Evolutionary conservation across 306 rosid genomes (phyloP), one percentile per base, ranked within the genome.

Genomic region (Biancaea sappan): DNA sequence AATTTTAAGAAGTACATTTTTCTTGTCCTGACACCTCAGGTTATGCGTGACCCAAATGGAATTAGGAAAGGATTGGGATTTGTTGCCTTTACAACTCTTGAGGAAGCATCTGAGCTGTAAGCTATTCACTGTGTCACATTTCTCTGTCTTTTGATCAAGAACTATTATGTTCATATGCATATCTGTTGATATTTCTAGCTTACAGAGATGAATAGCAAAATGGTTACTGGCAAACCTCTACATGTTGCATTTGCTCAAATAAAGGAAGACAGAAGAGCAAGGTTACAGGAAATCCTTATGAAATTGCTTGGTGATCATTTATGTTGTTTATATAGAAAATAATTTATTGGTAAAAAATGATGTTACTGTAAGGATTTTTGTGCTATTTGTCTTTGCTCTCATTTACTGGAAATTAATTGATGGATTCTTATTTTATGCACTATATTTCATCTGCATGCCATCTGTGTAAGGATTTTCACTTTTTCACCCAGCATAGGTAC

Each of bases 81-180:
- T 71, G 88, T 85, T 86, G 81, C 93, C 21, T 88, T 91, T 68
- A 83, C 94, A 35, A 77, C 85, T 16, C 71, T 90, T n/a, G 92
- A 91, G 72, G 92, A 91, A 79, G 87, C 94, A 37, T 72, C 92
- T 74, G 92, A 71, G 90, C 94, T 68, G 97, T 82, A 82, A 59
- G 65, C 31, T 21, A 24, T 16, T 31, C 3, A 18, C 25, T 11
- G 4, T 59, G 41, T 31, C 7, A 31, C 24, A 16, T 29, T 59
- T 29, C n/a, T 18, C 0, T 31, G 16, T 59, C 24, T 2, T 70
- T 35, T 38, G 12, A 53, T 13, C 1, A 31, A 12, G 35, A 50
- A 57, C 29, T 66, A 11, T 26, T 53, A 16, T 52, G 12, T 29
- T 63, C 19, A 34, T 35, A 7, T 28, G 7, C 76, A 70, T 47